phyloP scores from a whole-genome alignment of 495 filamentous ascomycete species.

The Aspergillus sclerotiicarbonarius region DNA sequence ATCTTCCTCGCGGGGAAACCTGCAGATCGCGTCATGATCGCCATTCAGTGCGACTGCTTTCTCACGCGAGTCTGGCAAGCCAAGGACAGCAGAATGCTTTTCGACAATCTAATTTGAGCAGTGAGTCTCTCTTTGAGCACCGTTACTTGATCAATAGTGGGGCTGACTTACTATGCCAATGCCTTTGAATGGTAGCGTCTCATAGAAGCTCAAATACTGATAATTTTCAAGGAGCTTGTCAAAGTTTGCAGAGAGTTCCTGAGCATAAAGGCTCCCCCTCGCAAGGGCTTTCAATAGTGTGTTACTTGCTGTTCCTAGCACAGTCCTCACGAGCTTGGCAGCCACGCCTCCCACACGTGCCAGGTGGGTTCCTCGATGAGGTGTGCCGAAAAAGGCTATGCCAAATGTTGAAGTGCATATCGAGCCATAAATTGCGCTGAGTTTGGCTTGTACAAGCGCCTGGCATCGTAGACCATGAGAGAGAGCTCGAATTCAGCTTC shows the following conservation, averaged over 20 bases:
- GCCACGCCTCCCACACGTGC: slow-evolving; percentile 22
- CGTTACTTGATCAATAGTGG: neutral
- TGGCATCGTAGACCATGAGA: neutral
- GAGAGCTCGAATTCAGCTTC: neutral
- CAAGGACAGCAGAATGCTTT: slow-evolving; percentile 24
- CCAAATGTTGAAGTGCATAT: slow-evolving; percentile 27
- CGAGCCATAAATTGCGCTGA: slow-evolving; percentile 15
- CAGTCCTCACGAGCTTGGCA: slow-evolving; percentile 21
- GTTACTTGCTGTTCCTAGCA: slow-evolving; percentile 23
- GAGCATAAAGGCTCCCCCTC: slow-evolving; percentile 18
- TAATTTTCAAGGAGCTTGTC: slow-evolving; percentile 24
- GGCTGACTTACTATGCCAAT: slow-evolving; percentile 12
- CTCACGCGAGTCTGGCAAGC: slow-evolving; percentile 25
- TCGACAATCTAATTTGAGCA: slow-evolving; percentile 23
- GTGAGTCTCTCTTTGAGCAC: neutral
- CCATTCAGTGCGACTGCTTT: slow-evolving; percentile 21
- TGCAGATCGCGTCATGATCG: slow-evolving; percentile 29
- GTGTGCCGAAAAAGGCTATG: slow-evolving; percentile 22
- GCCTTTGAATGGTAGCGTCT: slow-evolving; percentile 20
- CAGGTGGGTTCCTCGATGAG: slow-evolving; percentile 20
- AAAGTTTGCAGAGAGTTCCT: slow-evolving; percentile 23
- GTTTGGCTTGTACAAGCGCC: slow-evolving; percentile 23
- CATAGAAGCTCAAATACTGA: slow-evolving; percentile 28
- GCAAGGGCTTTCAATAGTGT: slow-evolving; percentile 24
- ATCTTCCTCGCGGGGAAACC: slow-evolving; percentile 21